phyloP scores from a whole-genome alignment of 1,284 basidiomycete genomes.

The Sporisorium iseilematis-ciliati region DNA sequence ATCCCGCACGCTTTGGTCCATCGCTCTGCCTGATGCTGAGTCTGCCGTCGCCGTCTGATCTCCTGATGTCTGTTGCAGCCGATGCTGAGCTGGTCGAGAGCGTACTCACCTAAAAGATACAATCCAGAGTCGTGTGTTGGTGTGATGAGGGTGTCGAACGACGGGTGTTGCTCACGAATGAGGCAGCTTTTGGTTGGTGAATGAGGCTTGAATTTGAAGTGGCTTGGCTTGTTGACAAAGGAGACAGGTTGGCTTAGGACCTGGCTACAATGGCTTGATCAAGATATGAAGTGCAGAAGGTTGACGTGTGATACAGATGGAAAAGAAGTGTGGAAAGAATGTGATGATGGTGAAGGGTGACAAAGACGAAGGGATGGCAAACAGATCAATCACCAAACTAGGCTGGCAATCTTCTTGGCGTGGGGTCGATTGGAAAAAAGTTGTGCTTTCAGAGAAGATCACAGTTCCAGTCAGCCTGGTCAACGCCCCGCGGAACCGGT shows the following conservation, averaged over 20 bases:
- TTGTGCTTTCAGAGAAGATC: too few relatives aligned
- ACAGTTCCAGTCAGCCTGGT: background rate
- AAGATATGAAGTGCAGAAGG: constrained; percentile 10
- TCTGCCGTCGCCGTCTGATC: constrained; percentile 3
- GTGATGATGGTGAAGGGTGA: constrained; percentile 14
- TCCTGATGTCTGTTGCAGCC: too few relatives aligned
- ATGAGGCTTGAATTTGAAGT: background rate
- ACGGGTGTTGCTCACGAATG: constrained; percentile 17
- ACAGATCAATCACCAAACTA: background rate
- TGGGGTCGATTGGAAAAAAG: constrained; percentile 7
- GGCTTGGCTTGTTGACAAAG: constrained; percentile 23
- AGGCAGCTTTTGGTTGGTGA: constrained; percentile 32
- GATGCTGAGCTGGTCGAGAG: background rate
- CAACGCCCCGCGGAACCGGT: background rate
- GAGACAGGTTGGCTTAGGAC: constrained; percentile 50
- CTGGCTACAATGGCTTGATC: constrained; percentile 24
- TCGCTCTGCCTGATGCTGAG: background rate
- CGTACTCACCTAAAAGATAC: constrained; percentile 24
- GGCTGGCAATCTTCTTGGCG: constrained; percentile 24
- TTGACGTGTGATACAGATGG: constrained; percentile 13
- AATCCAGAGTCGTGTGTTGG: constrained; percentile 17
- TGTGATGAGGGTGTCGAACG: constrained; percentile 11
- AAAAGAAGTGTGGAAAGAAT: constrained; percentile 9
- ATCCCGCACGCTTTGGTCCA: background rate
- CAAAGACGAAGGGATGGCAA: background rate